These are phyloP conservation scores for Pecoramyces ruminantium DNA, from an alignment of 192 early-diverging fungal species.

Conservation along the genomic window DNA sequence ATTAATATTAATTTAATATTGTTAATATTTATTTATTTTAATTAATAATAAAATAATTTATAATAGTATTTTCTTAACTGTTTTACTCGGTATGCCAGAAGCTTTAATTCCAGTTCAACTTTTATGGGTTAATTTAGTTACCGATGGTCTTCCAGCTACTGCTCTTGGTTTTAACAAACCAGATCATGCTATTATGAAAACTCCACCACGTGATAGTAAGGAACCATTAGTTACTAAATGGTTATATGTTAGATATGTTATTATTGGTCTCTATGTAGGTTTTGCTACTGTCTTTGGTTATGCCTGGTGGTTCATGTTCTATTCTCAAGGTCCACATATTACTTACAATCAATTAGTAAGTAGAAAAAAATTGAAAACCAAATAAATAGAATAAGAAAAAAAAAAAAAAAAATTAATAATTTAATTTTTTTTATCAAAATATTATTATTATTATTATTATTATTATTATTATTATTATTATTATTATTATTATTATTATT, in stretches of 20 bases:
- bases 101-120: constrained; percentile 95
- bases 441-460: too few relatives aligned
- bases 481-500: too few relatives aligned
- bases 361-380: neutral
- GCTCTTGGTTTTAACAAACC: constrained; percentile 97
- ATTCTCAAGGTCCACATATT: constrained; percentile 71
- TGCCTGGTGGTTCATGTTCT: constrained; percentile 98
- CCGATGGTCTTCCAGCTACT: constrained; percentile 91
- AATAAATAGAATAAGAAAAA: too few relatives aligned
- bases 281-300: constrained; percentile 88
- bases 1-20: too few relatives aligned
- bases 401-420: too few relatives aligned
- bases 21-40: too few relatives aligned
- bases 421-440: too few relatives aligned
- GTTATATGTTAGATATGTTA: constrained; percentile 88
- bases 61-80: constrained; percentile 78
- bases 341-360: constrained; percentile 69
- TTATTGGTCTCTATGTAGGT: constrained; percentile 86
- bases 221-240: constrained; percentile 86
- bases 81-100: constrained; percentile 90
- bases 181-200: constrained; percentile 90
- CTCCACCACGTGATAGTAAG: constrained; percentile 60
- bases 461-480: too few relatives aligned
- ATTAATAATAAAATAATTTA: too few relatives aligned
- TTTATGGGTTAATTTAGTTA: constrained; percentile 97